Evolutionary conservation across 306 rosid species (phyloP).

Genomic region (Calophaca sinica): DNA sequence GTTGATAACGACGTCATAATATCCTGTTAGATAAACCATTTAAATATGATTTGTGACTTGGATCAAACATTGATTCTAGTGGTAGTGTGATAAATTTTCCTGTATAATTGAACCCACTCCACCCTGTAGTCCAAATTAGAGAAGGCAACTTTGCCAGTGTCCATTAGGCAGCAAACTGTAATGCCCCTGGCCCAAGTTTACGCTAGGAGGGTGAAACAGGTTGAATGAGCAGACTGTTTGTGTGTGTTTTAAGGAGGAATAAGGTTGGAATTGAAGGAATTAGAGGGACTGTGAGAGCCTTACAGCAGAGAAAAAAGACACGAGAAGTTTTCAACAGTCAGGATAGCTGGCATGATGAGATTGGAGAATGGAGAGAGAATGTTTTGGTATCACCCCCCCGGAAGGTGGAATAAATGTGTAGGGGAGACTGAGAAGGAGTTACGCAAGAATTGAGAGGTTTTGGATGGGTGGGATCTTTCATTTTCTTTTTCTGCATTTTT

Average conservation of each 20-base stretch:
- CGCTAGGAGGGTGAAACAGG: too few species aligned
- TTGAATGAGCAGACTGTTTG: too few species aligned
- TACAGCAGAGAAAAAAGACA: background rate
- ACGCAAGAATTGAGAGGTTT: slow-evolving; percentile 7
- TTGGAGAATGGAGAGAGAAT: background rate
- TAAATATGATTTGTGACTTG: background rate
- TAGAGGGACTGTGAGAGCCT: background rate
- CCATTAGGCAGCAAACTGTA: background rate
- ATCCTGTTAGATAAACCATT: too few species aligned
- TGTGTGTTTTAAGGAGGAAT: background rate
- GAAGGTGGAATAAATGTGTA: slow-evolving; percentile 21
- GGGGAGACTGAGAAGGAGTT: background rate
- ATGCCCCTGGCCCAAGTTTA: background rate
- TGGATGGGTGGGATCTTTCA: background rate
- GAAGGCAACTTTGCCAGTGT: background rate
- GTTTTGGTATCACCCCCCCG: slow-evolving; percentile 7
- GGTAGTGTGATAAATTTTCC: background rate
- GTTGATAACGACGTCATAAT: too few species aligned
- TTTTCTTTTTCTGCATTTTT: slow-evolving; percentile 30
- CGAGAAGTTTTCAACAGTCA: background rate
- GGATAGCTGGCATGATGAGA: background rate
- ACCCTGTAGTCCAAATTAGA: background rate
- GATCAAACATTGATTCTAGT: background rate
- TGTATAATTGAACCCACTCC: slow-evolving; percentile 12
- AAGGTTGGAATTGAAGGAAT: background rate